Conservation (phyloP, 257 asterid species). For the Phtheirospermum japonicum region DNA sequence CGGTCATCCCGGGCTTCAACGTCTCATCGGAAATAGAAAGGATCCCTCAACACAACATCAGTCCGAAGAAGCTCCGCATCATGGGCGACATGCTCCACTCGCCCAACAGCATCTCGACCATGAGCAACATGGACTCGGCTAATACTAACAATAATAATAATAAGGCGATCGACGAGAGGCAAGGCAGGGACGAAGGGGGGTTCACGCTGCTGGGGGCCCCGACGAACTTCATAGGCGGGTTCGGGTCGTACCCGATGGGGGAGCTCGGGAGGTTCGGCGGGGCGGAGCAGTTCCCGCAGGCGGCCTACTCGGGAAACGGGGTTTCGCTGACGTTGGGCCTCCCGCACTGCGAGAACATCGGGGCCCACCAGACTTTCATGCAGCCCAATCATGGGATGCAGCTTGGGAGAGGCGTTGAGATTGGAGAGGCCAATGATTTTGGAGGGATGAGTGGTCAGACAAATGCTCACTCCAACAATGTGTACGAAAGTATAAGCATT, state of each 20-base stretch:
- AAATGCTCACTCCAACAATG: constrained; percentile 47
- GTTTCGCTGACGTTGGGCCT: constrained; percentile 79
- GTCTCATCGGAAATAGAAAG: constrained; percentile 64
- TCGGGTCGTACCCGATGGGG: constrained; percentile 10
- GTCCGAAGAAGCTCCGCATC: constrained; percentile 71
- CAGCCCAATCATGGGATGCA: constrained; percentile 58
- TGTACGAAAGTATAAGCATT: constrained; percentile 66
- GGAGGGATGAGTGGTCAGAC: constrained; percentile 41
- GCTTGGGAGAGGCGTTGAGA: constrained; percentile 50
- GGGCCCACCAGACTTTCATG: constrained; percentile 55
- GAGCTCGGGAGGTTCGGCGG: constrained; percentile 11
- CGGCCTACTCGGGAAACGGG: constrained; percentile 26
- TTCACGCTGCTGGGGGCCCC: constrained; percentile 75
- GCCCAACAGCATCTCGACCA: too few relatives aligned
- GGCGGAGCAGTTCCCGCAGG: constrained; percentile 30
- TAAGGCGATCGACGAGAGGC: constrained; percentile 68
- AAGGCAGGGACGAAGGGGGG: constrained; percentile 29
- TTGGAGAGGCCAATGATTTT: constrained; percentile 51
- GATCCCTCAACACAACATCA: constrained; percentile 46
- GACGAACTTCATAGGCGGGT: constrained; percentile 1
- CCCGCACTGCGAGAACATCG: constrained; percentile 77
- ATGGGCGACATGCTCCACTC: constrained; percentile 42
- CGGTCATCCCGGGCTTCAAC: constrained; percentile 48
- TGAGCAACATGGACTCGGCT: constrained; percentile 30
- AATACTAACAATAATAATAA: constrained; percentile 40